Percentiles rank a stretch among this genome's conserved stretches.
Conservation (phyloP, 2,329 filamentous ascomycete genomes). For the Pseudodiploospora longispora region DNA sequence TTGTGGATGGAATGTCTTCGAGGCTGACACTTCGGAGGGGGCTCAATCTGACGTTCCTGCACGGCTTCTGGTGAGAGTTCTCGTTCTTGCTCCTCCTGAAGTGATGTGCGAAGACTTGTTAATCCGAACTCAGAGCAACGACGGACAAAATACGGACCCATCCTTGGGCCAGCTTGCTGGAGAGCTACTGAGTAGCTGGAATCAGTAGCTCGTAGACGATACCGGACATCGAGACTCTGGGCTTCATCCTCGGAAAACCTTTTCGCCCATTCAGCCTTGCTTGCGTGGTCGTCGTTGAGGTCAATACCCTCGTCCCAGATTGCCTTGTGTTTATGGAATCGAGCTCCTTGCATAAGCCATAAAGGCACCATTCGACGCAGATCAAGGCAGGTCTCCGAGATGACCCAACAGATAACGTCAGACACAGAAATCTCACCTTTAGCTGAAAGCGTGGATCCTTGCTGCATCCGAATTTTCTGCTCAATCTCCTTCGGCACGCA, state of each 20-base stretch:
- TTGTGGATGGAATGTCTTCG: constrained; percentile 32
- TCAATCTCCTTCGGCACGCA: constrained; percentile 51
- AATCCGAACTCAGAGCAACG: constrained; percentile 1
- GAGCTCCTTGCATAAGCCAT: constrained; percentile 53
- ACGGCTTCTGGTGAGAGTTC: constrained; percentile 59
- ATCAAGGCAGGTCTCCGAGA: constrained; percentile 48
- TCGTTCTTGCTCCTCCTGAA: constrained; percentile 57
- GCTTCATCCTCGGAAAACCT: constrained; percentile 49
- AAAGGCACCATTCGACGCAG: constrained; percentile 42
- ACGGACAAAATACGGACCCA: background rate
- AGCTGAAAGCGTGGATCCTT: background rate
- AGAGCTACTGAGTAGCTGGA: background rate
- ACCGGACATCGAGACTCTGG: constrained; percentile 42
- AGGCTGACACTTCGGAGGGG: constrained; percentile 29
- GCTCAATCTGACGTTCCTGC: constrained; percentile 47
- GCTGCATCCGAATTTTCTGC: constrained; percentile 34
- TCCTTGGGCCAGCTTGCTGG: background rate
- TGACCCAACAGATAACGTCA: constrained; percentile 52
- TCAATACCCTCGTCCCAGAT: constrained; percentile 21
- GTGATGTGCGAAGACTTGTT: background rate
- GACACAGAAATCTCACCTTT: constrained; percentile 31
- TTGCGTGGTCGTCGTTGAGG: background rate
- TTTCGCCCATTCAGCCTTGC: constrained; percentile 20
- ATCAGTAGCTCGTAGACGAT: constrained; percentile 27
- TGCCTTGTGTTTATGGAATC: constrained; percentile 34